Evolutionary conservation across 2,329 filamentous ascomycete genomes (phyloP), one percentile per base, ranked within the genome.

Genomic region (Macrophomina tecta): DNA sequence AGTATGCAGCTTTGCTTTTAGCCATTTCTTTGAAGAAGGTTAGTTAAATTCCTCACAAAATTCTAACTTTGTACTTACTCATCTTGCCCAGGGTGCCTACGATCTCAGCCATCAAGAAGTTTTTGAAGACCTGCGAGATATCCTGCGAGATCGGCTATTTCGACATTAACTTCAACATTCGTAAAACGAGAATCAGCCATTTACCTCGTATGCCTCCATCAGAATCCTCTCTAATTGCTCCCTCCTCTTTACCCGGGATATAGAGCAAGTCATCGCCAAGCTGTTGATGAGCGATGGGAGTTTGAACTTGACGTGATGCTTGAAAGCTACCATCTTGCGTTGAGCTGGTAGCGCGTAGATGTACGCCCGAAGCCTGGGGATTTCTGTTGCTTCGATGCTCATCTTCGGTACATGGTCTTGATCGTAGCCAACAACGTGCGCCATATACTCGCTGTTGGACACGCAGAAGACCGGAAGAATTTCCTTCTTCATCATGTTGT

Each of bases 241-340:
- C 16, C 4, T 45, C 6, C 42, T 45, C 42, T n/a, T 45, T 2
- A 45, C 9, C 5, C 11, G 7, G 5, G 11, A 14, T 16, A 52
- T 67, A 18, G 67, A 72, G 61, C 67, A 71, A 0, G 69, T 70
- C 53, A 74, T 72, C 38, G 71, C 49, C 2, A 75, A 64, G 1
- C 64, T 69, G 51, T 52, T 72, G 0, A 74, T 40, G 4, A 71
- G 46, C 0, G 65, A 69, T 11, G n/a, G 18, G 34, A 60, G 61
- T 34, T 28, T 60, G 66, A 18, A 70, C 58, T 4, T 69, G 63
- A 40, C 0, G 55, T 67, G 12, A 48, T 68, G 18, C 40, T 68
- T 55, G 1, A 70, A 64, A 1, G 55, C 55, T 1, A 23, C 16
- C 3, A 65, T 56, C 38, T 67, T 72, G 62, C 71, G 70, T 3